Conservation (phyloP, 1,284 basidiomycete species). For the Melampsora larici-populina region DNA sequence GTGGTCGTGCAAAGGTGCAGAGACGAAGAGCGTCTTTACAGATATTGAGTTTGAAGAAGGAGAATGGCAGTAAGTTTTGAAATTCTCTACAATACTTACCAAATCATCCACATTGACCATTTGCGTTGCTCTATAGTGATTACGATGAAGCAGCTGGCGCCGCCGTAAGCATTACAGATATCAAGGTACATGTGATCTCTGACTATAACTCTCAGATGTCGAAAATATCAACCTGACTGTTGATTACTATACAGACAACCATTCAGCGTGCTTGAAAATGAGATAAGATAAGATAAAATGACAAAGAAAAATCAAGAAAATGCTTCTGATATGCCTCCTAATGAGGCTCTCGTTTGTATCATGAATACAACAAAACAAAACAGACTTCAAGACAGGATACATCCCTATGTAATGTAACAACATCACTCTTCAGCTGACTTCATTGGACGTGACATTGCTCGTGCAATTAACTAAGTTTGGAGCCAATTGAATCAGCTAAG, state of each 20-base stretch:
- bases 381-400: no score
- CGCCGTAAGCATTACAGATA: slow-evolving; percentile 29
- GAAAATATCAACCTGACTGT: no score
- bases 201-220: neutral
- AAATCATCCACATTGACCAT: neutral
- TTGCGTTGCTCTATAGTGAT: slow-evolving; percentile 5
- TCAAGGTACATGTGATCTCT: slow-evolving; percentile 11
- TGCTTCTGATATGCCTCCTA: no score
- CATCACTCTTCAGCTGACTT: neutral
- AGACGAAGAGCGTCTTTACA: slow-evolving; percentile 24
- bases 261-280: neutral
- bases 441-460: slow-evolving; percentile 31
- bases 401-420: neutral
- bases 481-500: neutral
- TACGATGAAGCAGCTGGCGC: slow-evolving; percentile 38
- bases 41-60: slow-evolving; percentile 42
- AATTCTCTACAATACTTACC: neutral
- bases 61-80: slow-evolving; percentile 40
- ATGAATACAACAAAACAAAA: neutral
- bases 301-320: no score
- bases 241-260: neutral
- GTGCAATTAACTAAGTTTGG: slow-evolving; percentile 28
- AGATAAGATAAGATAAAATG: neutral
- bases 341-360: no score
- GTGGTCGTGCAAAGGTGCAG: slow-evolving; percentile 31